phyloP scores from a whole-genome alignment of 768 basidiomycete species.

The Kwoniella europaea region DNA sequence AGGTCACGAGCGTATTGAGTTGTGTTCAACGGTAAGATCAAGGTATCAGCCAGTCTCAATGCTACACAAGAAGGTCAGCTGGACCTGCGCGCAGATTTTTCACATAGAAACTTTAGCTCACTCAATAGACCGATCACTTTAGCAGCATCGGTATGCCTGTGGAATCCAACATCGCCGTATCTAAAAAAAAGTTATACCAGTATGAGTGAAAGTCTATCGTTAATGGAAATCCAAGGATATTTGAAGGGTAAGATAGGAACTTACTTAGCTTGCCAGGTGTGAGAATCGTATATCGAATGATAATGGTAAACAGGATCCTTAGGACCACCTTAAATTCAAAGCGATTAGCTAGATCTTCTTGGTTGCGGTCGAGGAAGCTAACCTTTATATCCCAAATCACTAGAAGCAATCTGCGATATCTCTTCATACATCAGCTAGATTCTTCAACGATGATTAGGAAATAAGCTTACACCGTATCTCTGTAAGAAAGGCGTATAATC shows the following conservation, averaged over 20 bases:
- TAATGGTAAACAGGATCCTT: slow-evolving; percentile 70
- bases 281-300: slow-evolving; percentile 73
- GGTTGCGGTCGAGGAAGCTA: background rate
- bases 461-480: slow-evolving; percentile 65
- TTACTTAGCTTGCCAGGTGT: slow-evolving; percentile 72
- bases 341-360: background rate
- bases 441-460: background rate
- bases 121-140: slow-evolving; percentile 67
- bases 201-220: too few species aligned
- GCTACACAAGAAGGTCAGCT: slow-evolving; percentile 31
- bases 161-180: slow-evolving; percentile 74
- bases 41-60: slow-evolving; percentile 65
- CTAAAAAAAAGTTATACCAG: background rate
- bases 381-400: slow-evolving; percentile 55
- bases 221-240: too few species aligned
- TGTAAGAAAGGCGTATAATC: slow-evolving; percentile 94
- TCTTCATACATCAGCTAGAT: background rate
- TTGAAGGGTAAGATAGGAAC: too few species aligned
- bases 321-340: slow-evolving; percentile 22
- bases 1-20: slow-evolving; percentile 71
- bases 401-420: slow-evolving; percentile 49
- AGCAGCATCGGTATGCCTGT: slow-evolving; percentile 72
- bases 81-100: too few species aligned
- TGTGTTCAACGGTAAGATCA: slow-evolving; percentile 71
- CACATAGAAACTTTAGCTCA: background rate